Percentiles rank a stretch among this genome's conserved stretches.
Conservation (phyloP, 352 stramenopile species). For the Aphanomyces euteiches region DNA sequence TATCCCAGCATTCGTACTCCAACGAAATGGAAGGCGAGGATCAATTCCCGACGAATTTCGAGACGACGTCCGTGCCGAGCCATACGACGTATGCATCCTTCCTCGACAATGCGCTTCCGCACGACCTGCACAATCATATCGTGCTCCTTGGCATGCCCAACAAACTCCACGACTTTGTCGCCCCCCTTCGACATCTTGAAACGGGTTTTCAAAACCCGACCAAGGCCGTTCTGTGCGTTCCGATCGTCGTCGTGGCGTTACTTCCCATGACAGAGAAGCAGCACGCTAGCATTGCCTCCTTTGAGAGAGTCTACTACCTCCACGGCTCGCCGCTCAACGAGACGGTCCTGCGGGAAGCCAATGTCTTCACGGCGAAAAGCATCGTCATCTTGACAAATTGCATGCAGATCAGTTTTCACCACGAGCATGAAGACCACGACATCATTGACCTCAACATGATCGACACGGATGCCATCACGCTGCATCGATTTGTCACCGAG, state of each 20-base stretch:
- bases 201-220: neutral
- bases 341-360: conserved; percentile 47
- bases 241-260: conserved; percentile 31
- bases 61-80: no score
- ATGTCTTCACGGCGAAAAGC: conserved; percentile 56
- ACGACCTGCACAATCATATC: conserved; percentile 43
- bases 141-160: conserved; percentile 61
- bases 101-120: conserved; percentile 27
- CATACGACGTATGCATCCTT: neutral
- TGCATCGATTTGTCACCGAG: conserved; percentile 67
- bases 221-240: neutral
- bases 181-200: conserved; percentile 43
- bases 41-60: no score
- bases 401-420: conserved; percentile 30
- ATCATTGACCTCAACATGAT: conserved; percentile 68
- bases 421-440: conserved; percentile 34
- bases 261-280: conserved; percentile 24
- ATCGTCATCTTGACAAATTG: conserved; percentile 73
- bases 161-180: conserved; percentile 54
- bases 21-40: no score
- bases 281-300: conserved; percentile 26
- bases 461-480: conserved; percentile 71
- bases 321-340: conserved; percentile 61
- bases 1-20: no score
- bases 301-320: conserved; percentile 50